A percentile compares a stretch with the other conserved stretches of the same genome.
Evolutionary conservation across 129 eudicot genomes (phyloP).

Genomic region (Calendula officinalis): DNA sequence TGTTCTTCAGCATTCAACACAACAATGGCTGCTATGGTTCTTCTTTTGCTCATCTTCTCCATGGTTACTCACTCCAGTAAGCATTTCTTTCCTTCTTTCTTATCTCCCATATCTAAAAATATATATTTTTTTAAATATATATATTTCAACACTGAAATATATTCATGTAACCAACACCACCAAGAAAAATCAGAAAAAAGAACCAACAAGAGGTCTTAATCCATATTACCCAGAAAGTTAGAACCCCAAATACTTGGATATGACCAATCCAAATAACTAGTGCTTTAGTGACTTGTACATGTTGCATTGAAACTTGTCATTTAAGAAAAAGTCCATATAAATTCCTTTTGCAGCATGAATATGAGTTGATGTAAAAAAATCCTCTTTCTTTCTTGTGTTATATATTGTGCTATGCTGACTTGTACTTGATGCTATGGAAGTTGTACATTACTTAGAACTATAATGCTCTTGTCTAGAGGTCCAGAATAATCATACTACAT

Average conservation of each 20-base stretch:
- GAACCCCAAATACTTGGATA: background rate
- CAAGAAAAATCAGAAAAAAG: background rate
- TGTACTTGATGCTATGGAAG: background rate
- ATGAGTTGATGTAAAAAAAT: background rate
- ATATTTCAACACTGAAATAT: background rate
- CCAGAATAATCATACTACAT: background rate
- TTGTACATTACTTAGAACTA: conserved; percentile 1
- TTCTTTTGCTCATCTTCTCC: conserved; percentile 27
- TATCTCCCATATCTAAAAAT: background rate
- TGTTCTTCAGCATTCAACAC: conserved; percentile 18
- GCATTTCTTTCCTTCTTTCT: conserved; percentile 24
- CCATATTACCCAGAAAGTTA: conserved; percentile 6
- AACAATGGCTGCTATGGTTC: conserved; percentile 30
- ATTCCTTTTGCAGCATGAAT: background rate
- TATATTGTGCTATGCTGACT: conserved; percentile 9
- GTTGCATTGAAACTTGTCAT: conserved; percentile 4
- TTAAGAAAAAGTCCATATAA: background rate
- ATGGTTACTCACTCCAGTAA: conserved; percentile 40
- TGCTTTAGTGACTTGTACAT: conserved; percentile 14
- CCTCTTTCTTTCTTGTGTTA: background rate
- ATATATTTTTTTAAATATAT: background rate
- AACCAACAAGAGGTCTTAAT: conserved; percentile 28
- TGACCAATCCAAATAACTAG: background rate
- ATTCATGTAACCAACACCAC: conserved; percentile 14
- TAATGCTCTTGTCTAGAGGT: too few relatives aligned